A percentile compares a stretch with the other conserved stretches of the same genome.
Evolutionary conservation across 106 monocot genomes (phyloP).

Genomic region (Phalaenopsis aphrodite): DNA sequence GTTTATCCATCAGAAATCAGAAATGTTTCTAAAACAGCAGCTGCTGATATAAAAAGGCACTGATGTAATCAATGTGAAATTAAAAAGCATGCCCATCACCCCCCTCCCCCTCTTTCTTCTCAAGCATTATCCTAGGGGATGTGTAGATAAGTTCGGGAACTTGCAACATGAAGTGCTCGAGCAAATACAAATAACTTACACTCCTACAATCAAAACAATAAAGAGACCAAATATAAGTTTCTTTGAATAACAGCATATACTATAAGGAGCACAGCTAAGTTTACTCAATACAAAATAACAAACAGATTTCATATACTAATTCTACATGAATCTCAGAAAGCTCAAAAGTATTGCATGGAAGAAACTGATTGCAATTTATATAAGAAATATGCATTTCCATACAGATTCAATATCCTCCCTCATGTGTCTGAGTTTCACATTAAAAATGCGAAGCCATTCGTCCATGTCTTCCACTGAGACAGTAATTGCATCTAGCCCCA

Average conservation of each 20-base stretch:
- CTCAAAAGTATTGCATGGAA: neutral
- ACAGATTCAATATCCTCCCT: conserved; percentile 99
- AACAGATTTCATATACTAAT: neutral
- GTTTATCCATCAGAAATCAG: neutral
- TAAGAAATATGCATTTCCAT: conserved; percentile 7
- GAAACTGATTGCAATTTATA: neutral
- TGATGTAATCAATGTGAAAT: neutral
- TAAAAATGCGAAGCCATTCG: conserved; percentile 96
- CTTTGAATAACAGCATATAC: neutral
- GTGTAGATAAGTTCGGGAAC: neutral
- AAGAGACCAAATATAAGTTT: neutral
- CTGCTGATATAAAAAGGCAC: neutral
- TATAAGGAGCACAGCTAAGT: neutral
- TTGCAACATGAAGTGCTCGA: neutral
- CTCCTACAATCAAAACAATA: neutral
- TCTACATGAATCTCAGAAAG: neutral
- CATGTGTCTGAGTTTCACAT: conserved; percentile 97
- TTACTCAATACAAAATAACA: neutral
- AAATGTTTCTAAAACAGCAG: neutral
- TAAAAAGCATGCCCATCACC: neutral
- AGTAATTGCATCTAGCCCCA: conserved; percentile 68
- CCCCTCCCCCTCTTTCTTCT: neutral
- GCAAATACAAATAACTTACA: neutral
- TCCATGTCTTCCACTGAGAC: conserved; percentile 93
- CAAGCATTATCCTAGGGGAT: neutral